Evolutionary conservation across 768 basidiomycete genomes (phyloP).

Genomic region (Termitomyces sp.): DNA sequence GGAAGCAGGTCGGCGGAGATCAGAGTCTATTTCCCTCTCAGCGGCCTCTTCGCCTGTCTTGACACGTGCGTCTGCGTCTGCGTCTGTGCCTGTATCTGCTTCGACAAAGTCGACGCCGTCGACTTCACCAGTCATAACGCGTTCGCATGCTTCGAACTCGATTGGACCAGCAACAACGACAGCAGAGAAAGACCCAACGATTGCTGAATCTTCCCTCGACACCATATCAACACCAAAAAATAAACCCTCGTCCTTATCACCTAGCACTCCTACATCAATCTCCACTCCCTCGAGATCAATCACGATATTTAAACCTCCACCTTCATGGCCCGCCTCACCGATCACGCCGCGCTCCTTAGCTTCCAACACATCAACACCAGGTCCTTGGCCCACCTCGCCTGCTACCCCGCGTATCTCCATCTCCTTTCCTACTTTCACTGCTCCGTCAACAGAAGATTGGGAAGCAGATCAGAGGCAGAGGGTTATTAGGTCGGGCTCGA

Average conservation of each 20-base stretch:
- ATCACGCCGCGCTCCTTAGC: not conserved
- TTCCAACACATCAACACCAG: not conserved
- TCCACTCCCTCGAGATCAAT: not conserved
- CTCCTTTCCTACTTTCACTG: not conserved
- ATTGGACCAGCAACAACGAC: not conserved
- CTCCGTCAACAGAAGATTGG: too few species aligned
- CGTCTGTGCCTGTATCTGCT: not conserved
- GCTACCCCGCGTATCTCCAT: not conserved
- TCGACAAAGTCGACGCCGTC: not conserved
- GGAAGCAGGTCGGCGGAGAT: constrained; percentile 31
- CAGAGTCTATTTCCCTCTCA: not conserved
- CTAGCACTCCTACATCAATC: not conserved
- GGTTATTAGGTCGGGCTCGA: too few species aligned
- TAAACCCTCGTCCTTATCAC: not conserved
- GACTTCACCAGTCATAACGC: not conserved
- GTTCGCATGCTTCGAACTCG: not conserved
- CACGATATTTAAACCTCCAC: not conserved
- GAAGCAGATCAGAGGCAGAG: too few species aligned
- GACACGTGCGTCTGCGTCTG: not conserved
- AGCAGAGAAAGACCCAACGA: too few species aligned
- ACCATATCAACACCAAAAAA: not conserved
- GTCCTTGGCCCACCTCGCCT: not conserved
- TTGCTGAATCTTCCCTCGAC: not conserved
- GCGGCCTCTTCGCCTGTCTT: not conserved
- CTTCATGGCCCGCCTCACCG: not conserved